Base-by-base conservation (phyloP, 1,284 basidiomycete species). In the Irpex sp. region DNA sequence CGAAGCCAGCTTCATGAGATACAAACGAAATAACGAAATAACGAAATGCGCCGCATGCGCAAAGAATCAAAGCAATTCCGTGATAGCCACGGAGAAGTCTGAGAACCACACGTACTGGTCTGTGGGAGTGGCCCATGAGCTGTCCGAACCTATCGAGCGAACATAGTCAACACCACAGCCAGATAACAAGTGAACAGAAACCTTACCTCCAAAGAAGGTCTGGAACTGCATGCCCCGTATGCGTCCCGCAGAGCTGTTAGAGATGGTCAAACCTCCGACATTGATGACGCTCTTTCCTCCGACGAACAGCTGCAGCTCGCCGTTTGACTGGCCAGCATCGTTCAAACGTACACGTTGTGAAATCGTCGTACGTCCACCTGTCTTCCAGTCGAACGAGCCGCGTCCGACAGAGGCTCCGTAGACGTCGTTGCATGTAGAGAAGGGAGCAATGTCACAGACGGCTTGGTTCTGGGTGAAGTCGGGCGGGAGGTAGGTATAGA, bases 151-250 rank as follows among this genome's bases (percentile, higher is more conserved):
- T 84, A 62, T 21, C 19, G 58, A 61, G 59, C 59, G 56, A 56
- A 51, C 43, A 61, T 8, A 46, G 50, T 46, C 37, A 47, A 51
- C 55, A 58, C 13, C 56, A 13, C 9, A 53, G 49, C 43, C 66
- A 49, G 36, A 51, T 54, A 57, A 13, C 56, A 21, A 11, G 33
- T 5, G 5, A 46, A 13, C 11, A 46, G 13, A 11, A 31, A 58
- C 21, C 67, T 74, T 62, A 81, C 86, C 88, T 74, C 88, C 87
- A 69, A 89, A 89, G 76, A 90, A 89, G 31, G 87, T 88, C 60
- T 69, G 68, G 57, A 69, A 62, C 60, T 64, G 61, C 46, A 69
- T 61, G 13, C 68, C 68, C 8, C 67, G 56, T 46, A 69, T 65
- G 17, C 68, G 57, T 0, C 68, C 67, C 43, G 84, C 85, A 60